Base-by-base conservation (phyloP, 2,329 filamentous ascomycete species). In the Stagonosporopsis chrysanthemi region DNA sequence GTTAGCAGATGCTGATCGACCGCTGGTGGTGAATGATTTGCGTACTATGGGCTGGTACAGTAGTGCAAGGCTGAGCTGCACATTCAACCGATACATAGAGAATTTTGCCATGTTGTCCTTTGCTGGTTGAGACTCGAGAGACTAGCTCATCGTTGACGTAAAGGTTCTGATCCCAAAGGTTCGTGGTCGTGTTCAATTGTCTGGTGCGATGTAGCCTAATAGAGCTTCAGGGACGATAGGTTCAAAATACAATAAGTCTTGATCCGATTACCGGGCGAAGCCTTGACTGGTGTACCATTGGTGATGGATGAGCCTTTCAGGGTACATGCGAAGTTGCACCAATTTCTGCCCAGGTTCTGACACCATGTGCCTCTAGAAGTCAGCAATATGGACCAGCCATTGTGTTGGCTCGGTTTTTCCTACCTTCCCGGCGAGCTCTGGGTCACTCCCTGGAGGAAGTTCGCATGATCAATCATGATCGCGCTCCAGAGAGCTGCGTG, bases 61-160 rank as follows among this genome's bases (percentile, higher is more conserved):
- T 35, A 6, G 60, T 52, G 39, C 65, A 69, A 41, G 56, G 56
- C 49, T 53, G 54, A 9, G 56, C 39, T 33, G 63, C 63, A 50
- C 65, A 67, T 41, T 69, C 65, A 33, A 66, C 58, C 5, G 66
- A 67, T 19, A 68, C 51, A 40, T 67, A 69, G 40, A 69, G 68
- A 24, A 67, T 53, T 28, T 58, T 64, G 14, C 66, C 66, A 11
- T 61, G 62, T 46, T 69, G 63, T 28, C 57, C 60, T 39, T 67
- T 61, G 57, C 66, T 69, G 23, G 63, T 66, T 6, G 60, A 65
- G 23, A 68, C 50, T 17, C 24, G 61, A 14, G 66, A 69, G 6
- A 65, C 66, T 1, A 69, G 58, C 41, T 65, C 60, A 22, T 57
- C 63, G 40, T 69, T 58, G 43, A 69, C 44, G 45, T 66, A 69